Conservation (phyloP, 2,329 filamentous ascomycete genomes). For the Botrytis byssoidea region DNA sequence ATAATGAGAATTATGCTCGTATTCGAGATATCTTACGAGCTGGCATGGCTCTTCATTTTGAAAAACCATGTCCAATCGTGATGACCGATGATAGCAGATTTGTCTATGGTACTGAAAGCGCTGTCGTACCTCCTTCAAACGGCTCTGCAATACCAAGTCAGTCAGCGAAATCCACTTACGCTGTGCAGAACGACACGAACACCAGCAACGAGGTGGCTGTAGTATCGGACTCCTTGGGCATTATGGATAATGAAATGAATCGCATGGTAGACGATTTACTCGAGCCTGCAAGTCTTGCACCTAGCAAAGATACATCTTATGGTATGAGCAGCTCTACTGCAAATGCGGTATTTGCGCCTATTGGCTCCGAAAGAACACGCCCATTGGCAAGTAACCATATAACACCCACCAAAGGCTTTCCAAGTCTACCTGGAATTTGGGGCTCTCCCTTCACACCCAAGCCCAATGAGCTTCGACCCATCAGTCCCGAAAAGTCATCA, state of each 20-base stretch:
- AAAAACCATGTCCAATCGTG: slow-evolving; percentile 42
- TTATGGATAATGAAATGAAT: slow-evolving; percentile 50
- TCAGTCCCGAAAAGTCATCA: slow-evolving; percentile 41
- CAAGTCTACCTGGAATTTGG: slow-evolving; percentile 45
- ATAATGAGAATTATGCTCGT: slow-evolving; percentile 66
- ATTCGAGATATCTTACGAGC: slow-evolving; percentile 62
- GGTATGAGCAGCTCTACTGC: slow-evolving; percentile 55
- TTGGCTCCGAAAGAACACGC: slow-evolving; percentile 37
- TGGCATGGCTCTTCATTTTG: slow-evolving; percentile 56
- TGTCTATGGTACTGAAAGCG: slow-evolving; percentile 41
- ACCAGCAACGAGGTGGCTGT: neutral
- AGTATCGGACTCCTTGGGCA: slow-evolving; percentile 28
- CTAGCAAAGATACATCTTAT: slow-evolving; percentile 48
- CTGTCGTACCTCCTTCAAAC: neutral
- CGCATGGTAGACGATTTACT: slow-evolving; percentile 59
- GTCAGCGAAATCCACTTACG: neutral
- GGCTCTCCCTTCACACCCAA: slow-evolving; percentile 46
- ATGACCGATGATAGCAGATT: slow-evolving; percentile 48
- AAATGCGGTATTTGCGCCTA: slow-evolving; percentile 49
- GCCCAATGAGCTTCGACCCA: slow-evolving; percentile 42
- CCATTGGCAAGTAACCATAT: slow-evolving; percentile 39
- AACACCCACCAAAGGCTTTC: slow-evolving; percentile 35
- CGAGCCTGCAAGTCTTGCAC: slow-evolving; percentile 39
- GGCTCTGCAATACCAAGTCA: neutral
- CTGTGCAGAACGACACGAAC: neutral